These are phyloP conservation scores for Neoarthrinium moseri DNA, from an alignment of 2,329 filamentous ascomycete genomes.

Conservation along the genomic window DNA sequence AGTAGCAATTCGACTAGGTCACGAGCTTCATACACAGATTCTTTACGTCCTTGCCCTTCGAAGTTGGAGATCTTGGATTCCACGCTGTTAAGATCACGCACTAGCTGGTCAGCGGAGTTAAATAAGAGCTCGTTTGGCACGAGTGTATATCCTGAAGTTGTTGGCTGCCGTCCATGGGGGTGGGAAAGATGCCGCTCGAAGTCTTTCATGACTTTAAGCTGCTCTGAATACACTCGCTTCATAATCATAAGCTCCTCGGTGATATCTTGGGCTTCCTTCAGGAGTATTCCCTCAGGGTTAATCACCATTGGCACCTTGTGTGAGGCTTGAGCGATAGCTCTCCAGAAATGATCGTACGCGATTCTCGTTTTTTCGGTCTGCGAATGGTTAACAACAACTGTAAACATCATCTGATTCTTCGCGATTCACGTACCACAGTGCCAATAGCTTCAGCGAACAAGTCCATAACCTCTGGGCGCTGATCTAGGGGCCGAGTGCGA, in stretches of 20 bases:
- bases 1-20: background rate
- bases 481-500: constrained; percentile 26
- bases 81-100: background rate
- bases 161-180: background rate
- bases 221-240: constrained; percentile 24
- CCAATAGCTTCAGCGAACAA: constrained; percentile 28
- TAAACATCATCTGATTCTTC: constrained; percentile 14
- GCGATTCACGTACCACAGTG: constrained; percentile 17
- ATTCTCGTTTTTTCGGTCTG: constrained; percentile 8
- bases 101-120: background rate
- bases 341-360: constrained; percentile 10
- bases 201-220: constrained; percentile 12
- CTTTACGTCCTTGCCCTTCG: background rate
- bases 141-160: background rate
- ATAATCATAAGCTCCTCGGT: constrained; percentile 32
- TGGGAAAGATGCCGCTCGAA: constrained; percentile 12
- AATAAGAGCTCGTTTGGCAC: background rate
- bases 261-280: constrained; percentile 30
- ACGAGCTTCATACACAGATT: background rate
- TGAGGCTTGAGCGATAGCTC: background rate
- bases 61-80: background rate
- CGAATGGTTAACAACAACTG: background rate
- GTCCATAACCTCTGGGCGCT: constrained; percentile 29
- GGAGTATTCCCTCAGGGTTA: constrained; percentile 26
- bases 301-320: constrained; percentile 22